Percentiles rank a stretch among this genome's conserved stretches.
Conservation (phyloP, 371 early-diverging fungal species). For the Thermomucor indicae-seudaticae region DNA sequence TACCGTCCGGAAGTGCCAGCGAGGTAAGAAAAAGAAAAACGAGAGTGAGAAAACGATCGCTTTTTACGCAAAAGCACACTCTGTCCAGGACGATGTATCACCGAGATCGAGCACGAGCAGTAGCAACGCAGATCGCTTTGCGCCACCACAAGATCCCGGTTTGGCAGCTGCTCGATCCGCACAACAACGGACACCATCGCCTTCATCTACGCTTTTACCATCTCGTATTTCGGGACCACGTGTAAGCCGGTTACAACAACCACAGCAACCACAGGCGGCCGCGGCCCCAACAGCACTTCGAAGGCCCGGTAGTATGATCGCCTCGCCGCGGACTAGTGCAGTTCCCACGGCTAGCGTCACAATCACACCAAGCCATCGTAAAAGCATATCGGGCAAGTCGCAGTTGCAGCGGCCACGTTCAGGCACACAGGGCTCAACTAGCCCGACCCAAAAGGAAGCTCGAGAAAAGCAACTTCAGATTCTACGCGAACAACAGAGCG, state of each 20-base stretch:
- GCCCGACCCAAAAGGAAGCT: constrained; percentile 8
- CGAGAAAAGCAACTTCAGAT: constrained; percentile 15
- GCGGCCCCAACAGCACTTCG: constrained; percentile 13
- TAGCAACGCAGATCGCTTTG: constrained; percentile 13
- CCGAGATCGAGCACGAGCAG: not conserved
- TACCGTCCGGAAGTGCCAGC: no score
- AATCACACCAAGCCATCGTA: constrained; percentile 4
- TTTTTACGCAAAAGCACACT: no score
- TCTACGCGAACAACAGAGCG: constrained; percentile 19
- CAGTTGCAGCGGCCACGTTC: constrained; percentile 14
- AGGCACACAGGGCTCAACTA: constrained; percentile 18
- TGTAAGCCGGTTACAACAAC: constrained; percentile 12
- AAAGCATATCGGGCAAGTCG: constrained; percentile 5
- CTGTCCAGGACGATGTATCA: not conserved
- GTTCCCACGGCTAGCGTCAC: constrained; percentile 12
- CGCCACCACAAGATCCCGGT: constrained; percentile 20
- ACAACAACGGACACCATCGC: constrained; percentile 21
- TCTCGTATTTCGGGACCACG: constrained; percentile 23
- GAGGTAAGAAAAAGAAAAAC: constrained; percentile 6
- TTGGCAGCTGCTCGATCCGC: constrained; percentile 24
- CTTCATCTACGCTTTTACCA: constrained; percentile 23
- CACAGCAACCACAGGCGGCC: constrained; percentile 7
- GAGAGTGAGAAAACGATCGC: no score
- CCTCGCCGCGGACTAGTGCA: constrained; percentile 9
- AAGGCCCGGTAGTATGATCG: constrained; percentile 10